Evolutionary conservation across 78 protist genomes (phyloP), one percentile per base, ranked within the genome.

Genomic region (Chrysochromulina tobinii): DNA sequence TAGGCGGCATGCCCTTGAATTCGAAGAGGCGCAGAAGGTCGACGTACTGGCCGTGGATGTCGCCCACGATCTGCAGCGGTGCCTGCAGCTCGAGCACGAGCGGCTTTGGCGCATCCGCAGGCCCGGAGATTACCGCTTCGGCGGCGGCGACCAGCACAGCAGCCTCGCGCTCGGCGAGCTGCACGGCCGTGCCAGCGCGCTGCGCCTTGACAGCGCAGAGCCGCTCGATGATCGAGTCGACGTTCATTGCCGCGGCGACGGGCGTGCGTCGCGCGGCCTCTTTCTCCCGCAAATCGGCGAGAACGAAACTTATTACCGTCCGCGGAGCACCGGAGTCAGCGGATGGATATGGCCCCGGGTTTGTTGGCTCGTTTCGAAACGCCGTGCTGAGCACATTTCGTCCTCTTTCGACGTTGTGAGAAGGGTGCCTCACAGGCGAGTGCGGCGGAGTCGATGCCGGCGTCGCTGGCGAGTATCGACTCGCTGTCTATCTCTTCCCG

Each of bases 1-100:
- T 99, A n/a, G 99, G 99, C 20, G 99, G 99, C 83, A 99, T 98
- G 68, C 99, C 99, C 50, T 99, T 99, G 89, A 97, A 95, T 77
- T 98, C 99, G 79, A 99, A 99, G 17, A 99, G 94, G 15, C 99
- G 95, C 79, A 99, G 94, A 50, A 99, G 94, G 89, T 99, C 99
- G 75, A 94, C 98, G 91, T 97, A 99, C 91, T 99, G 99, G 18
- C 99, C 99, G 90, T 99, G 99, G 23, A 97, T 93, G 86, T 99
- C 99, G 25, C 99, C 98, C 11, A 84, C 64, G n/a, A 97, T 97
- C 91, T 97, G 97, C 53, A 99, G 92, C 12, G 99, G 99, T 21
- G 99, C 99, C 92, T 96, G 97, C 21, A 98, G 94, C 93, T 97
- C 98, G 17, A 99, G 97, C 51, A 98, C 97, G 11, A 96, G 91